Evolutionary conservation across 768 basidiomycete genomes (phyloP).

Genomic region (Rhizopogon roseolus): DNA sequence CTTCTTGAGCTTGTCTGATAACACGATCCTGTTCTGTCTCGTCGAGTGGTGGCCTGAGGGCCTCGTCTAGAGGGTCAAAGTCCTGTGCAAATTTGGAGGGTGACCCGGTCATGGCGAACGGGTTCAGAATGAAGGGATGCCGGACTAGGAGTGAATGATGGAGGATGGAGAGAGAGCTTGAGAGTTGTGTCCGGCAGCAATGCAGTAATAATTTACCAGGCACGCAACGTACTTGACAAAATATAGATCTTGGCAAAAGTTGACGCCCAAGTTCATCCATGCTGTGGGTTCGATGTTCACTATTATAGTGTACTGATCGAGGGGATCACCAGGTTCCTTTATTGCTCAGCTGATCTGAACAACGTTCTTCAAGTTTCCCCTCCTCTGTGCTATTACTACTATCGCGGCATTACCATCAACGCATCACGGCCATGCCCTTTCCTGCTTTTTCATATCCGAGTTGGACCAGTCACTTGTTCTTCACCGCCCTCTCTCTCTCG

Average conservation of each 20-base stretch:
- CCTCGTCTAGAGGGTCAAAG: conserved; percentile 61
- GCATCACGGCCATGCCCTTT: conserved; percentile 1
- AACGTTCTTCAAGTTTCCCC: too few relatives aligned
- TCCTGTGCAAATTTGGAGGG: conserved; percentile 13
- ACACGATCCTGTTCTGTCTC: conserved; percentile 58
- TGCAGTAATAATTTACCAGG: conserved; percentile 7
- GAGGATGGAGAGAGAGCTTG: background rate
- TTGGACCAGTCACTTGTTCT: background rate
- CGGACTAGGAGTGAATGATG: background rate
- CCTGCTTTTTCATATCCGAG: conserved; percentile 1
- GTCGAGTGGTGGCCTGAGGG: conserved; percentile 60
- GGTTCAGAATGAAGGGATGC: conserved; percentile 1
- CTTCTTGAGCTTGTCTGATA: conserved; percentile 53
- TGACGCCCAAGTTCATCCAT: conserved; percentile 1
- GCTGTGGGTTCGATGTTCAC: background rate
- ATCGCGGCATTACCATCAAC: conserved; percentile 1
- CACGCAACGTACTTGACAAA: conserved; percentile 5
- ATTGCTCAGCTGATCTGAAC: conserved; percentile 1
- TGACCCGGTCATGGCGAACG: conserved; percentile 15
- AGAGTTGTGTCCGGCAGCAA: conserved; percentile 3
- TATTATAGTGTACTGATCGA: conserved; percentile 7
- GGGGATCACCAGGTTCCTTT: conserved; percentile 3
- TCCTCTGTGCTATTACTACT: background rate
- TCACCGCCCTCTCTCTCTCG: background rate
- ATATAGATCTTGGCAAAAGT: conserved; percentile 4